Conservation (phyloP, 2,329 filamentous ascomycete species). For the Diplodia sapinea region DNA sequence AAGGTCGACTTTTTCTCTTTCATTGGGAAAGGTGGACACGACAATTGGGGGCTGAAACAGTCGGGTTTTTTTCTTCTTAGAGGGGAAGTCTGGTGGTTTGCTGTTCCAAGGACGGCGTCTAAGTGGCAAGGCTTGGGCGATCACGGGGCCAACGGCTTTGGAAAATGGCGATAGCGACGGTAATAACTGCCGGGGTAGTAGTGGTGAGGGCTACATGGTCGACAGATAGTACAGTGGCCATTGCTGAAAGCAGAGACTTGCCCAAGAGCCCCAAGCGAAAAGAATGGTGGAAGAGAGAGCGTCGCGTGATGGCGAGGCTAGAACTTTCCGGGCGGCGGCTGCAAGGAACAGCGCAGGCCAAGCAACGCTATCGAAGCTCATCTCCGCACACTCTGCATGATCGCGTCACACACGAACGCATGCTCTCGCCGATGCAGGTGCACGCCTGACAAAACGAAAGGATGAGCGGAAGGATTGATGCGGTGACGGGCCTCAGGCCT, state of each 20-base stretch:
- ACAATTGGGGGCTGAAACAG: background rate
- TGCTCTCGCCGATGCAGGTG: background rate
- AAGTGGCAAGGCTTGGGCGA: background rate
- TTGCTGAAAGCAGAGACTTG: background rate
- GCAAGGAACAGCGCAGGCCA: slow-evolving; percentile 25
- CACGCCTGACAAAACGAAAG: slow-evolving; percentile 4
- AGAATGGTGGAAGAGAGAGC: background rate
- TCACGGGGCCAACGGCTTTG: background rate
- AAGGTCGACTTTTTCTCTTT: background rate
- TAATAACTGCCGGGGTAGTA: background rate
- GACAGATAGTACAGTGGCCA: background rate
- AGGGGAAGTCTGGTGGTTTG: background rate
- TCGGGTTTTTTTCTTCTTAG: background rate
- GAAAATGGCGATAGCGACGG: background rate
- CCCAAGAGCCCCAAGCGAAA: background rate
- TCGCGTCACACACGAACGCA: slow-evolving; percentile 16
- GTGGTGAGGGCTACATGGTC: background rate
- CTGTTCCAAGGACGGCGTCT: background rate
- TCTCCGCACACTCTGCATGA: slow-evolving; percentile 23
- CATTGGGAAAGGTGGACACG: background rate
- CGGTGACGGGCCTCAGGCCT: background rate
- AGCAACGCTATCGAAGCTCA: slow-evolving; percentile 23
- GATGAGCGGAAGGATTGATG: background rate
- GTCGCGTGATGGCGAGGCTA: slow-evolving; percentile 1
- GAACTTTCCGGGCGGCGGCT: background rate